A percentile compares a stretch with the other conserved stretches of the same genome.
These are phyloP conservation scores for Pleurotus eryngii DNA, from an alignment of 768 basidiomycete species.

Conservation along the genomic window DNA sequence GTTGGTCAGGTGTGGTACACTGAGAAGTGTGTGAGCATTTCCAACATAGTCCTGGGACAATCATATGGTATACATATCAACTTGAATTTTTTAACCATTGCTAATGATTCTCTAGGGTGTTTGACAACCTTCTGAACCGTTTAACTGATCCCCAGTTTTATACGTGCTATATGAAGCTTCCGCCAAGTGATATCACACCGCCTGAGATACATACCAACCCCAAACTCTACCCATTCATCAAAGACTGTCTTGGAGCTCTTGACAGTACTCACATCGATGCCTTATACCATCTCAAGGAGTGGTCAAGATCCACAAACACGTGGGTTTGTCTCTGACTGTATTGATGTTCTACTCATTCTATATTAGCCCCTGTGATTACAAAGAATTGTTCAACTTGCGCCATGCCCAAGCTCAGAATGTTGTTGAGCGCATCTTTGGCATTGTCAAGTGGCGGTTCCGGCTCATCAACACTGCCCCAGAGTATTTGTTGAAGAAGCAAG, in stretches of 20 bases:
- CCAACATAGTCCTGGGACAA: slow-evolving; percentile 22
- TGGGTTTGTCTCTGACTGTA: slow-evolving; percentile 7
- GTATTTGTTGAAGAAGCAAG: slow-evolving; percentile 20
- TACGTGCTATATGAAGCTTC: slow-evolving; percentile 15
- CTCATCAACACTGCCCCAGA: slow-evolving; percentile 18
- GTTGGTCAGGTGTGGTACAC: slow-evolving; percentile 22
- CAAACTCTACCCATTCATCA: slow-evolving; percentile 29
- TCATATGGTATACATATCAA: slow-evolving; percentile 12
- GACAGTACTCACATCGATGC: slow-evolving; percentile 29
- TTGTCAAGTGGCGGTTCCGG: slow-evolving; percentile 24
- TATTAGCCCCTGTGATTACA: slow-evolving; percentile 27
- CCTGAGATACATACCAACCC: slow-evolving; percentile 18
- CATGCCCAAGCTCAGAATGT: slow-evolving; percentile 37
- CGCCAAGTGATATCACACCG: slow-evolving; percentile 14
- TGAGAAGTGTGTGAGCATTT: slow-evolving; percentile 25
- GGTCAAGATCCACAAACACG: slow-evolving; percentile 20
- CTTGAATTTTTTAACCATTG: slow-evolving; percentile 7
- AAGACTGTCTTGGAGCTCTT: slow-evolving; percentile 29
- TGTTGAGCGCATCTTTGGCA: slow-evolving; percentile 36
- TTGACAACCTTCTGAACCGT: slow-evolving; percentile 9
- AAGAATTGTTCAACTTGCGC: slow-evolving; percentile 40
- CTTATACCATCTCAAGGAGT: slow-evolving; percentile 35
- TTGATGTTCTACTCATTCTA: slow-evolving; percentile 7
- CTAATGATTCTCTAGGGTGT: slow-evolving; percentile 10
- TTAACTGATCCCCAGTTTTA: slow-evolving; percentile 15